Percentiles rank a stretch among this genome's conserved stretches.
Evolutionary conservation across 345 rosid genomes (phyloP).

Genomic region (Hevea brasiliensis): DNA sequence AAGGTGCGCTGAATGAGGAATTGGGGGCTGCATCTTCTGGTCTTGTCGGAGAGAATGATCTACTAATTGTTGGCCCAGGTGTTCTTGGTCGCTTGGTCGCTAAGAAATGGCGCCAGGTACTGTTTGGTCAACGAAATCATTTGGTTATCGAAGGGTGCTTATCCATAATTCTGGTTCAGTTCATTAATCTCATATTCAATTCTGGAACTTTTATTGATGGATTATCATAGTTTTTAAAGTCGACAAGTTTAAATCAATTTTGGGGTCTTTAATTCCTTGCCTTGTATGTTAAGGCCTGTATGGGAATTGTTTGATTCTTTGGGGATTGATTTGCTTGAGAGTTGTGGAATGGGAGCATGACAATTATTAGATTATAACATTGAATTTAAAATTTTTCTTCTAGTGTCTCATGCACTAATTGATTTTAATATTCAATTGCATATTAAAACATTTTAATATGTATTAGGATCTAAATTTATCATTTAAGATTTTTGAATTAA

Average conservation of each 20-base stretch:
- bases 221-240: neutral
- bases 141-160: neutral
- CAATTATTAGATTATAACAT: no score
- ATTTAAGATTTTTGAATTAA: no score
- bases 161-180: no score
- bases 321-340: neutral
- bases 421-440: no score
- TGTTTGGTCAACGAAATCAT: neutral
- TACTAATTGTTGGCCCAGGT: conserved; percentile 90
- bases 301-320: neutral
- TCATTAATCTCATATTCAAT: no score
- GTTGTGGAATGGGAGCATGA: no score
- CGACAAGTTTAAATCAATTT: neutral
- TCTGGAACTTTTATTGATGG: neutral
- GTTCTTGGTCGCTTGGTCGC: conserved; percentile 97
- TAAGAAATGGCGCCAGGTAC: conserved; percentile 80
- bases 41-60: conserved; percentile 61
- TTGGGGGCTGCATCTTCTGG: conserved; percentile 46
- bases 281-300: neutral
- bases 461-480: no score
- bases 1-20: conserved; percentile 51
- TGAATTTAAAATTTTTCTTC: no score
- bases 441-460: no score
- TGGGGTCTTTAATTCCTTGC: no score
- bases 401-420: no score